Percentiles rank a stretch among this genome's conserved stretches.
Evolutionary conservation across 2,329 filamentous ascomycete species (phyloP).

Genomic region (Ophiostoma piceae): DNA sequence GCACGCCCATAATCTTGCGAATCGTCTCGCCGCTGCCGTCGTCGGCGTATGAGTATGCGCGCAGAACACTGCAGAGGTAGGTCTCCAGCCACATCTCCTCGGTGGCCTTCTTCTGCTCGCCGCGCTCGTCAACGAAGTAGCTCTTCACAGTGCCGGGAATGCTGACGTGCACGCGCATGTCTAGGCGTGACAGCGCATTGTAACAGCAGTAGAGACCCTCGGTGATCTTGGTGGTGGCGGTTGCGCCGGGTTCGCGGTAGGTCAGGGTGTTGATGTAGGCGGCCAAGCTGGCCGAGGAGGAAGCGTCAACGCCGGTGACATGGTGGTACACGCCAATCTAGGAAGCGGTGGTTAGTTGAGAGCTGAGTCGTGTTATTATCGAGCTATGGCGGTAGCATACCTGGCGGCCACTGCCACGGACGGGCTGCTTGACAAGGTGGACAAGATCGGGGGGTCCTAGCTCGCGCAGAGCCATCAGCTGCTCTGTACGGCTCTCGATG

Average conservation of each 20-base stretch:
- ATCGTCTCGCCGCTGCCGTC: slow-evolving; percentile 91
- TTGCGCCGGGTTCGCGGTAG: slow-evolving; percentile 77
- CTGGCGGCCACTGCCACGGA: slow-evolving; percentile 54
- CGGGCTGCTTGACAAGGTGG: slow-evolving; percentile 75
- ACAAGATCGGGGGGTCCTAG: slow-evolving; percentile 93
- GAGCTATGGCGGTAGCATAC: slow-evolving; percentile 33
- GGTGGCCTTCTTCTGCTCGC: slow-evolving; percentile 87
- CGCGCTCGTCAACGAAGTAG: slow-evolving; percentile 94
- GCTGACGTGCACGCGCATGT: slow-evolving; percentile 97
- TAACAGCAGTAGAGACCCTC: slow-evolving; percentile 98
- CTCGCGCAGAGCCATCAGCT: slow-evolving; percentile 78
- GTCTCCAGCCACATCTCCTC: slow-evolving; percentile 97
- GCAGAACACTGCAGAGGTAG: slow-evolving; percentile 88
- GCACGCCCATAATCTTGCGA: slow-evolving; percentile 93
- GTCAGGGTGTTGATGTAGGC: slow-evolving; percentile 98
- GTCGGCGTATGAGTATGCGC: slow-evolving; percentile 94
- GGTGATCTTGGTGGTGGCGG: slow-evolving; percentile 73
- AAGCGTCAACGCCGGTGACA: slow-evolving; percentile 94
- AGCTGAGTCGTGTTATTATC: not conserved
- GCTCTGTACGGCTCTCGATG: slow-evolving; percentile 87
- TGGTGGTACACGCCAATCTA: slow-evolving; percentile 94
- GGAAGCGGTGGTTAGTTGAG: not conserved
- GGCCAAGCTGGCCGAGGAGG: slow-evolving; percentile 90
- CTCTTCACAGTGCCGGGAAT: slow-evolving; percentile 95
- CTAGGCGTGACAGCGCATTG: slow-evolving; percentile 96